These are phyloP conservation scores for Starmerella khaoyaiensis DNA, from an alignment of 805 yeast genomes.

Conservation along the genomic window DNA sequence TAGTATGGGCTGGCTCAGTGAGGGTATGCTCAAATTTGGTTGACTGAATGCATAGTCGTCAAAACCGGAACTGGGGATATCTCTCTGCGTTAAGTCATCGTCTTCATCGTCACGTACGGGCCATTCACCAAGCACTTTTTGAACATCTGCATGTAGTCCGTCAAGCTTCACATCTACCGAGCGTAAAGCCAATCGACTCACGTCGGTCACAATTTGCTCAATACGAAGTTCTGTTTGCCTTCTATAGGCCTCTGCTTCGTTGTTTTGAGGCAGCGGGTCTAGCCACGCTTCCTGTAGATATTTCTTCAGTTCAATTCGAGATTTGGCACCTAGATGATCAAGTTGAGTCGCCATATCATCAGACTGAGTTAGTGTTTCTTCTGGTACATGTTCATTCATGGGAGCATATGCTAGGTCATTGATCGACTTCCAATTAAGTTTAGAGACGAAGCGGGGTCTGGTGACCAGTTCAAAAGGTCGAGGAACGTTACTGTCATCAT, in stretches of 20 bases:
- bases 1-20: not conserved
- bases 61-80: not conserved
- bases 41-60: not conserved
- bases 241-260: not conserved
- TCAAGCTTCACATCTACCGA: not conserved
- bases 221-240: not conserved
- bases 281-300: not conserved
- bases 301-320: not conserved
- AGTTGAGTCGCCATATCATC: not conserved
- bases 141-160: not conserved
- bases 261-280: not conserved
- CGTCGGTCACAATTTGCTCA: not conserved
- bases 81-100: not conserved
- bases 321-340: not conserved
- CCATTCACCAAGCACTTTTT: conserved; percentile 1
- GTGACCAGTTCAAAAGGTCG: not conserved
- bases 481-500: conserved; percentile 3
- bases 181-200: not conserved
- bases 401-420: conserved; percentile 7
- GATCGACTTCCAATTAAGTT: no score
- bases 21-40: conserved; percentile 1
- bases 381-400: not conserved
- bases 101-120: not conserved
- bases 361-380: not conserved
- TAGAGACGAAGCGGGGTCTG: not conserved